Percentiles rank a stretch among this genome's conserved stretches.
These are phyloP conservation scores for Mycena haematopus DNA, from an alignment of 768 basidiomycete species.

Conservation along the genomic window DNA sequence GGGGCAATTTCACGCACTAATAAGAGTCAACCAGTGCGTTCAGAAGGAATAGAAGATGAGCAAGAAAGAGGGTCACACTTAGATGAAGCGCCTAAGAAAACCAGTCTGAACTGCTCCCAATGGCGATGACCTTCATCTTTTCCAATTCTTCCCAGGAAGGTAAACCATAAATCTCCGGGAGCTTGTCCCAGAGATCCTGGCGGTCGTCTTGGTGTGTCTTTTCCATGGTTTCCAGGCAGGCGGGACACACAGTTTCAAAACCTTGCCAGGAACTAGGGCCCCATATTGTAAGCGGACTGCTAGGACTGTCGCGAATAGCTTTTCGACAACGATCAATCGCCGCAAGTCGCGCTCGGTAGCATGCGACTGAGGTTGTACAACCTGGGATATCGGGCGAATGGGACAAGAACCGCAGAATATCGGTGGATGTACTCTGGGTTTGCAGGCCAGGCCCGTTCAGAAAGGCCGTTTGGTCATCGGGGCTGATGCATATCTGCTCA, in stretches of 20 bases:
- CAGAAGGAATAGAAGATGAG: too few relatives aligned
- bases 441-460: background rate
- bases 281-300: background rate
- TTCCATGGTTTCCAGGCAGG: background rate
- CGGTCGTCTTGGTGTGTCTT: background rate
- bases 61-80: background rate
- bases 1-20: too few relatives aligned
- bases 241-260: background rate
- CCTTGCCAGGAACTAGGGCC: background rate
- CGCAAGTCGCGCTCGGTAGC: background rate
- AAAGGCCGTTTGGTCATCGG: constrained; percentile 2
- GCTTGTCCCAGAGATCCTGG: constrained; percentile 1
- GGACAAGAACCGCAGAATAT: constrained; percentile 8
- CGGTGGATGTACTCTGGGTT: background rate
- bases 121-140: background rate
- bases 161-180: background rate
- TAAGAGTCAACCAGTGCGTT: too few relatives aligned
- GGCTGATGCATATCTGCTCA: background rate
- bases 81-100: background rate
- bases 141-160: background rate
- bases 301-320: background rate
- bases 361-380: background rate
- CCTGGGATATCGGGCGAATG: background rate
- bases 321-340: background rate
- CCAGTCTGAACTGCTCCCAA: background rate